A percentile compares a stretch with the other conserved stretches of the same genome.
phyloP scores from a whole-genome alignment of 805 yeast genomes.

The Kodamaea laetipori region DNA sequence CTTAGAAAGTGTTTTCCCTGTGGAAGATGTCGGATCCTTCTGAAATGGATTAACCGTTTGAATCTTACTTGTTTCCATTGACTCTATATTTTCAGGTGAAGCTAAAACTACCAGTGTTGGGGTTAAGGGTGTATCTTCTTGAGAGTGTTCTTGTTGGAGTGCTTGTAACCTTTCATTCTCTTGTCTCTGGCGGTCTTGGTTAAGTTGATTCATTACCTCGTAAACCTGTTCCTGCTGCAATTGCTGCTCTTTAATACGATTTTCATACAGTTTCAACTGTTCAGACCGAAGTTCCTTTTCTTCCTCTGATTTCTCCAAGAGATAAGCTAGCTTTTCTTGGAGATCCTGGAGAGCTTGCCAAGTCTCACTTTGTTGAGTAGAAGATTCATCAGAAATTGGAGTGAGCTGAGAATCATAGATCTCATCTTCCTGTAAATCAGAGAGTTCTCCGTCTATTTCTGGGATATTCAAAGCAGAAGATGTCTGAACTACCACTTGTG shows the following conservation, averaged over 20 bases:
- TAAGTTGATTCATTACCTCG: background rate
- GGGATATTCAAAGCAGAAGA: background rate
- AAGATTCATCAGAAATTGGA: background rate
- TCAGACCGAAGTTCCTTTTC: conserved; percentile 3
- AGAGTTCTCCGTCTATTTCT: background rate
- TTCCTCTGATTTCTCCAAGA: conserved; percentile 3
- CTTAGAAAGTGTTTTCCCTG: conserved; percentile 3
- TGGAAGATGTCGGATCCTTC: background rate
- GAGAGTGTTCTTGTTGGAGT: background rate
- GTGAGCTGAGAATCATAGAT: background rate
- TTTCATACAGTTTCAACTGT: background rate
- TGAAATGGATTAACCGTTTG: background rate
- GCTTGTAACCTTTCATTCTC: conserved; percentile 1
- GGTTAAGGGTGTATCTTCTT: background rate
- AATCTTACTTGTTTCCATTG: background rate
- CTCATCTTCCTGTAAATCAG: background rate
- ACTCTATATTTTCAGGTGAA: background rate
- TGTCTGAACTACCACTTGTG: background rate
- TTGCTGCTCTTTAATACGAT: background rate
- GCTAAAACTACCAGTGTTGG: too few species aligned
- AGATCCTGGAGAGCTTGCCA: conserved; percentile 3
- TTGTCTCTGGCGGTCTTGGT: background rate
- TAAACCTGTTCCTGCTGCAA: background rate
- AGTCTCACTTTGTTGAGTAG: background rate
- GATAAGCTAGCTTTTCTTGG: background rate